Conservation (phyloP, 225 moss, liverwort and hornwort genomes). For the Pseudoscleropodium purum region DNA sequence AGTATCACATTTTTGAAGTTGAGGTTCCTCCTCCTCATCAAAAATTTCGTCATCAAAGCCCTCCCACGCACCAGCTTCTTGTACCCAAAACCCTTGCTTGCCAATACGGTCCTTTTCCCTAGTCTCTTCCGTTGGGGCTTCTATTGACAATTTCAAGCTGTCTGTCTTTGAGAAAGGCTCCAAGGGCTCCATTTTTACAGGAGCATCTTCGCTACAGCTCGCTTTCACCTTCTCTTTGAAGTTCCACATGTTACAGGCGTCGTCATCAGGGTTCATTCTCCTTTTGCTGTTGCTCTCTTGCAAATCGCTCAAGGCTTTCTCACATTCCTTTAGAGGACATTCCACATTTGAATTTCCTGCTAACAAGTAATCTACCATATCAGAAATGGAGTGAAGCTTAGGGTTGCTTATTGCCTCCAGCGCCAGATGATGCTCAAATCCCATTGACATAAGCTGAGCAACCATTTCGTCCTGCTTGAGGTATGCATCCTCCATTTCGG, state of each 20-base stretch:
- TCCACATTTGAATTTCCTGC: constrained; percentile 13
- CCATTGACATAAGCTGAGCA: constrained; percentile 44
- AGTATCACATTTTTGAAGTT: neutral
- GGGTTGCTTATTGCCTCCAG: constrained; percentile 22
- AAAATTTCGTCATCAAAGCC: constrained; percentile 33
- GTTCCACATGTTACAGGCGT: constrained; percentile 17
- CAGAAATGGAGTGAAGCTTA: constrained; percentile 22
- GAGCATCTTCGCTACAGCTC: constrained; percentile 1
- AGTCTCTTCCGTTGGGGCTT: neutral
- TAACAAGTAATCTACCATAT: constrained; percentile 37
- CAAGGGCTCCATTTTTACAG: constrained; percentile 5
- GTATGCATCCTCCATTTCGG: constrained; percentile 19
- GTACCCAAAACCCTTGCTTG: constrained; percentile 32
- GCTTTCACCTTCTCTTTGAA: constrained; percentile 30
- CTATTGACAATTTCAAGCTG: neutral
- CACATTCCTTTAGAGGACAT: neutral
- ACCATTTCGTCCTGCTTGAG: constrained; percentile 27
- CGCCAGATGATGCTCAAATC: constrained; percentile 30
- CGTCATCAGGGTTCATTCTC: neutral
- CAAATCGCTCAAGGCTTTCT: neutral
- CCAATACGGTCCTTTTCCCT: neutral
- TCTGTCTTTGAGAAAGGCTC: neutral
- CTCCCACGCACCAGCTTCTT: constrained; percentile 35
- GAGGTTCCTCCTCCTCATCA: constrained; percentile 2
- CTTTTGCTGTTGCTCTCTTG: constrained; percentile 3